Base-by-base conservation (phyloP, 164 flowering plant genomes). In the Liriodendron chinense region DNA sequence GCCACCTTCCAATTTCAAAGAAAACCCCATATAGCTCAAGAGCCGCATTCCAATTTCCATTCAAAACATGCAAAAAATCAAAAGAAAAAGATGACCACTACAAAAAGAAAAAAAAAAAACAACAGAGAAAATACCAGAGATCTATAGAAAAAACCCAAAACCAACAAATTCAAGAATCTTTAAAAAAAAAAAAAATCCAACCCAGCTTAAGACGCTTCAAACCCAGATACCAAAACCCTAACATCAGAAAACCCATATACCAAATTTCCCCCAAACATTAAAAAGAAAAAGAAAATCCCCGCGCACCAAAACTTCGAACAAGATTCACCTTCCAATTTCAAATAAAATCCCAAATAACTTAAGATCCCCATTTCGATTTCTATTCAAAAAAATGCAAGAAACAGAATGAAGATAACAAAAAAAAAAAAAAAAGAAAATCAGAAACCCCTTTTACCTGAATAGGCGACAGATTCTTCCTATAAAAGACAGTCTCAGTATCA, bases 391-490 rank as follows among this genome's bases (percentile, higher is more conserved):
- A 68, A 64, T 16, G 8, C 66, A 7, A 9, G 25, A 34, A 25
- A 68, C 12, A 23, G n/a, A 22, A 63, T n/a, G n/a, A 63, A 63
- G 23, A 12, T 14, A 43, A 68, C 66, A 22, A 64, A 14, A 43
- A 7, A 21, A 6, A 24, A 0, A 0, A 18, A 72, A 66, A 64
- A 64, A 20, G 4, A 28, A 47, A 72, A 71, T 12, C n/a, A 49
- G 7, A 5, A 59, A 12, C 18, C 25, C 67, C 9, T 18, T 9
- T 50, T 77, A 91, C 94, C 94, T 91, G 87, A 81, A 88, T 79
- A 1, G 95, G 73, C 65, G 86, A 78, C 72, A 91, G 78, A 13
- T 83, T 68, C 74, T 80, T 79, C 9, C 14, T 0, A 64, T 83
- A 85, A 61, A 88, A 88, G 8, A 3, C 48, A 13, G 69, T 7